Evolutionary conservation across 2,329 filamentous ascomycete species (phyloP), one percentile per base, ranked within the genome.

Genomic region (Phaeomoniella chlamydospora): DNA sequence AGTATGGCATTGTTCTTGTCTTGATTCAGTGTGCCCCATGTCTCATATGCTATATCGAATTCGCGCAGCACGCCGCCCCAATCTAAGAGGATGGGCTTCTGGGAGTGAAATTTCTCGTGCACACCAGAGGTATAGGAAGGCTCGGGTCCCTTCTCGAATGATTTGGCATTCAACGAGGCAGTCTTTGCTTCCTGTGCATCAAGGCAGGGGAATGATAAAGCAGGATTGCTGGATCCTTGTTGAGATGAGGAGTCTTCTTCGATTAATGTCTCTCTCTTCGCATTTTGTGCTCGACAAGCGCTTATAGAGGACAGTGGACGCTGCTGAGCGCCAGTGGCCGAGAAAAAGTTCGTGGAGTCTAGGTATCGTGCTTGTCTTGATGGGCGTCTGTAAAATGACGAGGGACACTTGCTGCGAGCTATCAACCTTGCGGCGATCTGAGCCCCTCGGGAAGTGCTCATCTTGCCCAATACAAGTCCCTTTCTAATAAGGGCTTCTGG

Each of bases 1-100:
- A 98, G 69, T 42, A 98, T 90, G 3, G 78, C 86, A 56, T 98
- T 98, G 52, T 75, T 84, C 57, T 72, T 80, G 57, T 86, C 77
- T 13, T 67, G 61, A 51, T 94, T 93, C 54, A 93, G 63, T 19
- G 63, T 62, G 2, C 88, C 88, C 88, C 88, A 96, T 0, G 84
- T 80, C 58, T 96, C 88, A 57, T 94, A 94, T 17, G 88, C 88
- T 40, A 96, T 74, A 47, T 86, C 74, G 52, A 93, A 96, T 47
- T 86, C 77, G 12, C 80, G 82, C 22, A 98, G 62, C n/a, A 87
- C 72, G 36, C 90, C 90, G 41, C 90, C 90, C 84, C 92, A 96
- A 60, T 98, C 90, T 16, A 96, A 74, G 3, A 87, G 65, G 12
- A 96, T 63, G 0, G 86, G 77, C 15, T 84, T 68, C 5, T 69